Conservation (phyloP, 1,139 yeast genomes). For the Suhomyces taliae region DNA sequence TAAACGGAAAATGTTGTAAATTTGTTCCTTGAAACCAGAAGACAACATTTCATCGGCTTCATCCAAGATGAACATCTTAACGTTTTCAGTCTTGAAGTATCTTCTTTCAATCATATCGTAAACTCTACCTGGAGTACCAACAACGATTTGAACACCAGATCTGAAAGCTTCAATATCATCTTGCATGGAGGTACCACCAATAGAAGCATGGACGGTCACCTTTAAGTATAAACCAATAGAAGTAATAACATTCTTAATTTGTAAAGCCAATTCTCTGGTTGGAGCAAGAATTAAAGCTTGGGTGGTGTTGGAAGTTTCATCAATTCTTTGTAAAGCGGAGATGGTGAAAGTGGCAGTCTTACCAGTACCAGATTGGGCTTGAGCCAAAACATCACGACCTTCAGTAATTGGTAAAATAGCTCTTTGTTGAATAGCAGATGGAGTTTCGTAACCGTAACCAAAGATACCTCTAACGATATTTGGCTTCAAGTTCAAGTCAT, state of each 20-base stretch:
- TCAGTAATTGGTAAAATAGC: constrained; percentile 96
- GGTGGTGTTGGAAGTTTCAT: constrained; percentile 70
- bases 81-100: constrained; percentile 80
- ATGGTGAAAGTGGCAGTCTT: constrained; percentile 99
- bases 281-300: constrained; percentile 97
- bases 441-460: constrained; percentile 97
- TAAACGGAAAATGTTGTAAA: constrained; percentile 92
- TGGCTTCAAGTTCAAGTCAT: constrained; percentile 81
- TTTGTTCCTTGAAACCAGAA: constrained; percentile 96
- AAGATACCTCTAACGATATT: constrained; percentile 83
- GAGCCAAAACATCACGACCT: constrained; percentile 97
- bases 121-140: constrained; percentile 99
- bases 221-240: constrained; percentile 93
- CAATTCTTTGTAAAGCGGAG: constrained; percentile 93
- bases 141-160: constrained; percentile 93
- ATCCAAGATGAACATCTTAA: constrained; percentile 97
- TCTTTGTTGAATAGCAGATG: constrained; percentile 98
- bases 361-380: constrained; percentile 99
- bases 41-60: constrained; percentile 99
- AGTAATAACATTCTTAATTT: constrained; percentile 94
- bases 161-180: constrained; percentile 93
- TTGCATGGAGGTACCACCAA: constrained; percentile 93
- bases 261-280: constrained; percentile 98
- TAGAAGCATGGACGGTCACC: constrained; percentile 94
- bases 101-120: constrained; percentile 96